Evolutionary conservation across 169 alveolate genomes (phyloP), one percentile per base, ranked within the genome.

Genomic region (Plasmodium knowlesi): DNA sequence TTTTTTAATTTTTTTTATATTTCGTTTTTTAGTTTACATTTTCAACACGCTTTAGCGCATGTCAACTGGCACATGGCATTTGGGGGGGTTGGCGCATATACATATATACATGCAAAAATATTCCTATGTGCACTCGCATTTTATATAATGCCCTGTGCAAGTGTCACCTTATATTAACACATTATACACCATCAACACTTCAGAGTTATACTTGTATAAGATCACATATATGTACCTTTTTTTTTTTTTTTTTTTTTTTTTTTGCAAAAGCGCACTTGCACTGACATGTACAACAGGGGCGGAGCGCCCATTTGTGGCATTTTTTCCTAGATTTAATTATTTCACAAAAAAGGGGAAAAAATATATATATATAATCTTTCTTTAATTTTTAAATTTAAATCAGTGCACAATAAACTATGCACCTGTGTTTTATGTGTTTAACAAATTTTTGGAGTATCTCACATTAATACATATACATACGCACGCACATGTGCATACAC

Each of bases 291-390:
- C 50, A 43, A 81, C 25, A 14, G 19, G 22, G 61, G 61, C 9
- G 61, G 61, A 39, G 78, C 4, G 12, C 73, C 14, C 46, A 70
- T 83, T 22, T 83, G 71, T 70, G 50, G 32, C 46, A 61, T 39
- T 83, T 67, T 83, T 70, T 71, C 61, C 22, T 8, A 30, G 50
- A 30, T 83, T 83, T 67, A 67, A 19, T 70, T 61, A 67, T 83
- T 83, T 37, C 43, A 37, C 92, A 83, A 83, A 83, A 53, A 82
- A 82, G 76, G n/a, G 54, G 57, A 82, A 83, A 70, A 83, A 67
- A 16, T 8, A 34, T 34, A 34, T 34, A 39, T 39, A 39, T 83
- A 41, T 10, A 70, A 82, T 25, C 61, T 28, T 22, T 67, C 37
- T 32, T 83, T 83, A n/a, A 71, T 71, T 67, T 39, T 46, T 53